Conservation (phyloP, 176 grass and related monocot genomes). For the Melocanna baccifera region DNA sequence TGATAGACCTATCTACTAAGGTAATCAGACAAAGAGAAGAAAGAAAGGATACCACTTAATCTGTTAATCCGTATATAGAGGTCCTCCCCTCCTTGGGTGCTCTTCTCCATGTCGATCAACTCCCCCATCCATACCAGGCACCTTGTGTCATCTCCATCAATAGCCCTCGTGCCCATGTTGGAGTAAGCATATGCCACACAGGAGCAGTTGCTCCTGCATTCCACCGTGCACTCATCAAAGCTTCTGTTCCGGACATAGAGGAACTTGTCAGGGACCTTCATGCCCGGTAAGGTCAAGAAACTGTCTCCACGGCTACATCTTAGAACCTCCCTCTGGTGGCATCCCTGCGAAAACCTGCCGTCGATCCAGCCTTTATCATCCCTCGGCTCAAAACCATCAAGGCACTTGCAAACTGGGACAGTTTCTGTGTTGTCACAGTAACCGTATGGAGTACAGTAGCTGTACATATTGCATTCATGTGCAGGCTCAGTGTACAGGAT, state of each 20-base stretch:
- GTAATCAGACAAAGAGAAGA: background rate
- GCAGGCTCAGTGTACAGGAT: conserved; percentile 8
- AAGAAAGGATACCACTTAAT: conserved; percentile 10
- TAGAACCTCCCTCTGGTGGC: conserved; percentile 1
- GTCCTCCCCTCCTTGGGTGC: conserved; percentile 19
- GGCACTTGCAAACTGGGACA: conserved; percentile 43
- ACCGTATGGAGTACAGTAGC: conserved; percentile 37
- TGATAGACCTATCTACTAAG: background rate
- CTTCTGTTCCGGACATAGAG: conserved; percentile 17
- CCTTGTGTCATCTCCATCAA: conserved; percentile 23
- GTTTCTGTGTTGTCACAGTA: conserved; percentile 36
- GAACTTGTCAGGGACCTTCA: conserved; percentile 43
- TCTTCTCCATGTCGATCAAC: conserved; percentile 39
- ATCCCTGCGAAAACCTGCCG: conserved; percentile 28
- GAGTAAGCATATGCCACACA: conserved; percentile 59
- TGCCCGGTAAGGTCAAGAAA: background rate
- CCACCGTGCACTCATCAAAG: conserved; percentile 33
- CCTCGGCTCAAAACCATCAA: conserved; percentile 48
- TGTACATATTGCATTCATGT: conserved; percentile 28
- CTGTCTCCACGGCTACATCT: conserved; percentile 8
- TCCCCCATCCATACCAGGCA: conserved; percentile 50
- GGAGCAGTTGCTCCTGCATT: conserved; percentile 51
- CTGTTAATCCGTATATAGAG: conserved; percentile 30
- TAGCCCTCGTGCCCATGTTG: conserved; percentile 21
- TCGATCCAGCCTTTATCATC: background rate